Base-by-base conservation (phyloP, 2,329 filamentous ascomycete species). In the Sordariomycetes sp. region DNA sequence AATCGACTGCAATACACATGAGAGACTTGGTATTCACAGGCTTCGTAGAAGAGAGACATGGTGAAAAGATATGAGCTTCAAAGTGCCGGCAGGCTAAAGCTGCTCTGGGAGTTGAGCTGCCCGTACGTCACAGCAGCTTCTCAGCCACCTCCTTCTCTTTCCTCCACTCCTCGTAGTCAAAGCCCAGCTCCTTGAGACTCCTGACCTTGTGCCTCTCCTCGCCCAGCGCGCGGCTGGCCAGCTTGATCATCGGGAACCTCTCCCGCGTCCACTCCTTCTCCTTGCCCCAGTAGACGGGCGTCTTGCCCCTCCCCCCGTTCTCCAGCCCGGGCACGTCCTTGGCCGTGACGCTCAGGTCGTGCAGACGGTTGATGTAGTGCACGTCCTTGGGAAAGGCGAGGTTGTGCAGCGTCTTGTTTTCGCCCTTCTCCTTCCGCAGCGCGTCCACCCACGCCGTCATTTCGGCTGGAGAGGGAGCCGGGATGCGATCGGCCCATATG, bases 401-500 rank as follows among this genome's bases (percentile, higher is more conserved):
- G 17, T 57, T 47, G 39, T 70, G 65, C 10, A 68, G 57, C 6
- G 49, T 44, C 16, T 51, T 58, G 15, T 45, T 41, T n/a, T 48
- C 53, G 2, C 57, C 60, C 50, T 73, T 79, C 1, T 46, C 43
- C 31, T 59, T 46, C 63, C 80, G 73, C 19, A 69, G 63, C 0
- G 47, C 33, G 2, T 52, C 48, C 45, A 85, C 78, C 79, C 80
- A 85, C 0, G 47, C 46, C 18, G 62, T 48, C 81, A 86, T 86
- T 17, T 70, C 68, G 0, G 47, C 37, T 2, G 50, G 45, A 0
- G 63, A 46, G 1, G 82, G 81, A 1, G 85, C 54, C 0, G 46
- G 33, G 0, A 86, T 55, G 0, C 79, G 66, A 0, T 72, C 73
- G 0, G 80, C 70, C 62, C 76, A 84, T 0, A 85, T 66, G 2